Evolutionary conservation across 805 yeast genomes (phyloP), one percentile per base, ranked within the genome.

Genomic region (Sugiyamaella americana): DNA sequence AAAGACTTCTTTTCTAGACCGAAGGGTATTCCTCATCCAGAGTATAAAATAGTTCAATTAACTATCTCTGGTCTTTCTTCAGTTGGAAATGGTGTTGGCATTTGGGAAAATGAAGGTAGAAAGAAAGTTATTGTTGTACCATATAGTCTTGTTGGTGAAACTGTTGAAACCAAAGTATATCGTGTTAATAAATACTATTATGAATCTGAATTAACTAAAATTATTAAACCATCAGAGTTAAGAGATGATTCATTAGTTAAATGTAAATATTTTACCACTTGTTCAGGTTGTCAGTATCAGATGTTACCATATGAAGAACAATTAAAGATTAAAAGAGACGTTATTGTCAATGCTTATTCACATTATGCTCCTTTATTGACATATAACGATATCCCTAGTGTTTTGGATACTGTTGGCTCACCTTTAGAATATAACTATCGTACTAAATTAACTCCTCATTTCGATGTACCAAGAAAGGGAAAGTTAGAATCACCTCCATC

Each of bases 201-300:
- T 42, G 94, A 86, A 58, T 72, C 84, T 8, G 97, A 91, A 60
- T 66, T 89, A 43, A 60, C 86, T 18, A 64, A 71, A 34, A 75
- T 87, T 3, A 56, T 68, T 2, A 46, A 66, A 51, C 57, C 69
- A 1, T 72, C 83, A 0, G 47, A 52, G 2, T 61, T 55, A 40
- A 65, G 77, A 41, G 72, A 86, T 50, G 82, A 84, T 55, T 61
- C 69, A 4, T 71, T 84, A 44, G 78, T 83, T 47, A 75, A 75
- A 53, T 87, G 96, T 67, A 73, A 77, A 52, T 93, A 93, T 67
- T 93, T 91, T 67, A 95, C 95, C 11, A 78, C 79, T 52, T 89
- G 97, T 63, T 86, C 95, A 1, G 98, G 98, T 2, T 89, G 98
- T 64, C 98, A 93, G 67, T 87, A 80, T 61, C 98, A 93, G 62